Conservation (phyloP, 2,329 filamentous ascomycete species). For the Penicillium brasilianum region DNA sequence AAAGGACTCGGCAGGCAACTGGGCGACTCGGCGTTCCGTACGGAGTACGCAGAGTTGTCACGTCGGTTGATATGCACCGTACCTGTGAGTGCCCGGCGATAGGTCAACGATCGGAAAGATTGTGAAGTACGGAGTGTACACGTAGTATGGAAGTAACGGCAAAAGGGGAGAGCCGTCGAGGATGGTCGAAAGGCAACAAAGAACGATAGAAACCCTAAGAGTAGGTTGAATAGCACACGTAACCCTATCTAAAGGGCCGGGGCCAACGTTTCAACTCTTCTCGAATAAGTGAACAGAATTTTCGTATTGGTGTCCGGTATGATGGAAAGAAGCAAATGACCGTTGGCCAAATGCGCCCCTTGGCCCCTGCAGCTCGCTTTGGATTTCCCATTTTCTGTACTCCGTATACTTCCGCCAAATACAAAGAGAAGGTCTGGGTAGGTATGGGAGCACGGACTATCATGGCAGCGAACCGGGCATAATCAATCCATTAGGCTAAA, state of each 20-base stretch:
- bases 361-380: conserved; percentile 2
- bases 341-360: neutral
- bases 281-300: neutral
- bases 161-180: neutral
- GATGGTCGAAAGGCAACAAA: neutral
- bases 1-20: conserved; percentile 1
- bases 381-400: neutral
- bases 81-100: neutral
- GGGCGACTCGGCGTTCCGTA: neutral
- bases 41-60: neutral
- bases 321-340: neutral
- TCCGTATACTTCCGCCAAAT: neutral
- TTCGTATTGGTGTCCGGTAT: neutral
- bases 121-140: neutral
- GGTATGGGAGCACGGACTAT: neutral
- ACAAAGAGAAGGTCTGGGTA: no score
- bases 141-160: neutral
- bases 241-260: neutral
- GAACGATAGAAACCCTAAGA: neutral
- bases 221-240: neutral
- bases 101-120: neutral
- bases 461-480: neutral
- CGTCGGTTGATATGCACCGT: neutral
- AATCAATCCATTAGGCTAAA: neutral
- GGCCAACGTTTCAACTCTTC: conserved; percentile 3